These are phyloP conservation scores for Euphrasia arctica DNA, from an alignment of 305 asterid species.

Conservation along the genomic window DNA sequence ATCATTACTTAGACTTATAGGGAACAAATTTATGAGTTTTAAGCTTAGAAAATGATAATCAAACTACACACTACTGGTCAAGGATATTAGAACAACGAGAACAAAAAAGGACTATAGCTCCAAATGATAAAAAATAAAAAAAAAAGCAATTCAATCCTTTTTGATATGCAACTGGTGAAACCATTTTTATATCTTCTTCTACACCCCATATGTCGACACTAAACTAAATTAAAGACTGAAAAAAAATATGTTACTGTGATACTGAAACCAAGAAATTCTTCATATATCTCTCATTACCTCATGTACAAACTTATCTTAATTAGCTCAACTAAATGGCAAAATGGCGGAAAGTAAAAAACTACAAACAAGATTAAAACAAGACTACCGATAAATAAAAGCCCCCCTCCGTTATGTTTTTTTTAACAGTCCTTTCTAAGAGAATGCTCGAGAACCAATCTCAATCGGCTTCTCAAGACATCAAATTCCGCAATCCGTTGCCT, in stretches of 20 bases:
- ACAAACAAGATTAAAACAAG: slow-evolving; percentile 21
- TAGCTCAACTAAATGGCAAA: slow-evolving; percentile 15
- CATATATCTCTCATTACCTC: slow-evolving; percentile 25
- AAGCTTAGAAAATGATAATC: background rate
- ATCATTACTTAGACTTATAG: too few relatives aligned
- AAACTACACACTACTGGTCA: background rate
- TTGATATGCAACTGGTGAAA: background rate
- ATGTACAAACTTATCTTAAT: slow-evolving; percentile 30
- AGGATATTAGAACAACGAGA: slow-evolving; percentile 1
- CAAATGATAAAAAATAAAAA: background rate
- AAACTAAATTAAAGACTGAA: background rate
- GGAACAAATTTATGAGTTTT: background rate
- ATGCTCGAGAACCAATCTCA: slow-evolving; percentile 67
- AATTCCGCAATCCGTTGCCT: slow-evolving; percentile 66
- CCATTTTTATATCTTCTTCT: background rate
- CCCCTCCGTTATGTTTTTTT: slow-evolving; percentile 7
- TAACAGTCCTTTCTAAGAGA: slow-evolving; percentile 43
- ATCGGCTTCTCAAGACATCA: slow-evolving; percentile 56
- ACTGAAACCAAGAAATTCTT: background rate
- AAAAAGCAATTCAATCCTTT: background rate
- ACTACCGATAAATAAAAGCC: slow-evolving; percentile 13
- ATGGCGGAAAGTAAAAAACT: slow-evolving; percentile 10
- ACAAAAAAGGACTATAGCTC: slow-evolving; percentile 4
- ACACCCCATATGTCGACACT: background rate
- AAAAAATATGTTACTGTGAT: background rate